Evolutionary conservation across 495 filamentous ascomycete species (phyloP).

Genomic region (Daldinia grandis): DNA sequence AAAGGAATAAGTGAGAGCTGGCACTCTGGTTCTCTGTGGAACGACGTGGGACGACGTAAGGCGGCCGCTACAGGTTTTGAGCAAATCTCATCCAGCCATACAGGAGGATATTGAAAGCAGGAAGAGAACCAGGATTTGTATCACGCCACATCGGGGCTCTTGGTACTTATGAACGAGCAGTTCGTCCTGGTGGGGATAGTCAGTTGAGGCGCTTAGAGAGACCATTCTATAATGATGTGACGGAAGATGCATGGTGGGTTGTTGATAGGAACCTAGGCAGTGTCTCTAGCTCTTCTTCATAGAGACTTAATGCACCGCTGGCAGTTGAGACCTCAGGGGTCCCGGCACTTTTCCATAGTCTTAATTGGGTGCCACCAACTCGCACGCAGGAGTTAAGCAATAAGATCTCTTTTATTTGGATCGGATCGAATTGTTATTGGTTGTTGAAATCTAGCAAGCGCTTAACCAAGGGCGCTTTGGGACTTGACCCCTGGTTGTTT

Average conservation of each 20-base stretch:
- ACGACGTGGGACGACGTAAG: constrained; percentile 38
- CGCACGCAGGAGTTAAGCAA: constrained; percentile 31
- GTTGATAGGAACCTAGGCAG: constrained; percentile 14
- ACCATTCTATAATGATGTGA: constrained; percentile 29
- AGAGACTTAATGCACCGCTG: constrained; percentile 37
- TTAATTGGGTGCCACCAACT: constrained; percentile 30
- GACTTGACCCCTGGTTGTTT: constrained; percentile 23
- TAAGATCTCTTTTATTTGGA: constrained; percentile 40
- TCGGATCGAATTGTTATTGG: constrained; percentile 34
- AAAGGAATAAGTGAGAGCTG: constrained; percentile 24
- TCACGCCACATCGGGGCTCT: constrained; percentile 39
- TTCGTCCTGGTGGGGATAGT: constrained; percentile 8
- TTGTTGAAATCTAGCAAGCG: constrained; percentile 36
- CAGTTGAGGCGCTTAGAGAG: constrained; percentile 30
- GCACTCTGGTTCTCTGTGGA: constrained; percentile 33
- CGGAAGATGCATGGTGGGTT: constrained; percentile 29
- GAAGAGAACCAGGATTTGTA: constrained; percentile 34
- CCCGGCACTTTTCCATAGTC: constrained; percentile 25
- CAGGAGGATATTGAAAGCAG: constrained; percentile 18
- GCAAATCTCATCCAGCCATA: constrained; percentile 38
- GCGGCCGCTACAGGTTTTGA: constrained; percentile 30
- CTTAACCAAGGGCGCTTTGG: constrained; percentile 40
- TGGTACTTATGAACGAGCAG: constrained; percentile 35
- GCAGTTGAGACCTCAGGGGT: constrained; percentile 31
- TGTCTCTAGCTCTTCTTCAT: constrained; percentile 1